Evolutionary conservation across 176 grass and related monocot genomes (phyloP).

Genomic region (Bolboschoenus planiculmis): DNA sequence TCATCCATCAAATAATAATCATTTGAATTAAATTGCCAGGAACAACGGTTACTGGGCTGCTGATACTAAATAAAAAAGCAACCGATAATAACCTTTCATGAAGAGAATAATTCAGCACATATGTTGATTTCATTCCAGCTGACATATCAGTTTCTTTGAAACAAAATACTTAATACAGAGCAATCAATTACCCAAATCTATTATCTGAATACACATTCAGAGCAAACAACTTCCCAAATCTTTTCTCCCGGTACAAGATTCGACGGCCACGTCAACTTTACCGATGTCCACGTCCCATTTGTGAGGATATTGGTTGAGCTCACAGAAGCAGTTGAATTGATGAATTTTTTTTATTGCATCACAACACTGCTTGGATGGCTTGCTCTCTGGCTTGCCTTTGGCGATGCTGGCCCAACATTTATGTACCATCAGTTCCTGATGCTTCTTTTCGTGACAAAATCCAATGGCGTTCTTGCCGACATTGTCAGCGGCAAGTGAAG

Average conservation of each 20-base stretch:
- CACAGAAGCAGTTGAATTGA: background rate
- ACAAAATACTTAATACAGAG: background rate
- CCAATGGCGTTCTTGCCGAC: background rate
- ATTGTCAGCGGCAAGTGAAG: background rate
- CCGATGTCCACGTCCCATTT: background rate
- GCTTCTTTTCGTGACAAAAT: background rate
- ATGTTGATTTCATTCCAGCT: background rate
- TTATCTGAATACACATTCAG: background rate
- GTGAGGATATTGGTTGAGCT: background rate
- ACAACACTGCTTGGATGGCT: background rate
- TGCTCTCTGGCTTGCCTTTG: background rate
- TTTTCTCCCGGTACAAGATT: background rate
- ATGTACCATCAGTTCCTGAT: background rate
- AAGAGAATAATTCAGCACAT: background rate
- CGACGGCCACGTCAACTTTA: background rate
- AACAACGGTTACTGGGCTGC: background rate
- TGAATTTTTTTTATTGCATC: background rate
- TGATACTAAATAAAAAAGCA: background rate
- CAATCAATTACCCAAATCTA: background rate
- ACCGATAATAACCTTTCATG: background rate
- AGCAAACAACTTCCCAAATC: background rate
- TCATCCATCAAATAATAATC: too few species aligned
- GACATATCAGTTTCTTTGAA: background rate
- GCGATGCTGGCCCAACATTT: background rate
- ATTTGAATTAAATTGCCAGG: too few species aligned